A percentile compares a stretch with the other conserved stretches of the same genome.
Conservation (phyloP, 805 yeast genomes). For the Kodamaea jinghongensis region DNA sequence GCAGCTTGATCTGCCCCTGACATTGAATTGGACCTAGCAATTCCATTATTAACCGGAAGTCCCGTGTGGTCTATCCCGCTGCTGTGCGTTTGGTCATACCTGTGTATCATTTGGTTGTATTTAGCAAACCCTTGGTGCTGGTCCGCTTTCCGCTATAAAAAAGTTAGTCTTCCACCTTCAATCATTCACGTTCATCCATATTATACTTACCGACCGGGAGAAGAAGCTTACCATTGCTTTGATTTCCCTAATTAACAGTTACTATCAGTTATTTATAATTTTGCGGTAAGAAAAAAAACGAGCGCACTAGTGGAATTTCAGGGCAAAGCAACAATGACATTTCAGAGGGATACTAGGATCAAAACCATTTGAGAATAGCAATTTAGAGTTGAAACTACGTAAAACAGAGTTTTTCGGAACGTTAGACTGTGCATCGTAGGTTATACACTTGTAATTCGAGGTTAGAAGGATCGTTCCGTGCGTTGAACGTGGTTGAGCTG, state of each 20-base stretch:
- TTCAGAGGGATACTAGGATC: too few species aligned
- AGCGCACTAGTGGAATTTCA: conserved; percentile 4
- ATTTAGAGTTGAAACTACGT: too few species aligned
- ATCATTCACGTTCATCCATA: not conserved
- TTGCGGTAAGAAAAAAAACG: conserved; percentile 1
- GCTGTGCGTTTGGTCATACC: conserved; percentile 14
- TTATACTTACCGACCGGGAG: conserved; percentile 6
- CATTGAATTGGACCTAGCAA: conserved; percentile 20
- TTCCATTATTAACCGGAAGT: conserved; percentile 12
- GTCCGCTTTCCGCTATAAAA: conserved; percentile 14
- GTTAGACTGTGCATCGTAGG: too few species aligned
- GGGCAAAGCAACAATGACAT: conserved; percentile 3
- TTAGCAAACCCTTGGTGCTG: conserved; percentile 34
- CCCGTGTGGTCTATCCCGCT: conserved; percentile 12
- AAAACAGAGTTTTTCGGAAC: too few species aligned
- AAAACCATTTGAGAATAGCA: too few species aligned
- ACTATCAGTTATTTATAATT: not conserved
- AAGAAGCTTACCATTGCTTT: conserved; percentile 7
- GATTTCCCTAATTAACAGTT: not conserved
- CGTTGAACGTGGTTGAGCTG: too few species aligned
- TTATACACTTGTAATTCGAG: too few species aligned
- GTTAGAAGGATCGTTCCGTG: too few species aligned
- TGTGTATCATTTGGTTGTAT: conserved; percentile 27
- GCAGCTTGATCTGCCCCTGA: conserved; percentile 42
- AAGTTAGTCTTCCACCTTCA: conserved; percentile 8